Base-by-base conservation (phyloP, 2,329 filamentous ascomycete species). In the Colletotrichum somersetense region DNA sequence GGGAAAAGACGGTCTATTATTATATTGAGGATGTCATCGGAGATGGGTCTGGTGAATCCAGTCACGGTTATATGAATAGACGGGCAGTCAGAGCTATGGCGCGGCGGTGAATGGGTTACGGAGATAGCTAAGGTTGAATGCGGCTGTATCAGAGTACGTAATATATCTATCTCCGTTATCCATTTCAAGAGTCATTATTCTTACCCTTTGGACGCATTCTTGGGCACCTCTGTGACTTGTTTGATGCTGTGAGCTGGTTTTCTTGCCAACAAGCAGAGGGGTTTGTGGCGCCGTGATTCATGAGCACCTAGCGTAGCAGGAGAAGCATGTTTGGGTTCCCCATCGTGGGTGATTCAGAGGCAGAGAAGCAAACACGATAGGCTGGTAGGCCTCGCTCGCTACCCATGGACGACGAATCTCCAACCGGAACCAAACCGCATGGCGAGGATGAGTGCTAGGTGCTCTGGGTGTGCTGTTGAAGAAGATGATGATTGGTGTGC, bases 121-220 rank as follows among this genome's bases (percentile, higher is more conserved):
- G 61, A 53, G 61, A 63, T 63, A 52, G 46, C 53, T 63, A 52
- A 35, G 46, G 42, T 30, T 30, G 33, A 42, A n/a, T 11, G n/a
- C 0, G 23, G 5, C n/a, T 63, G 30, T 10, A 62, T 52, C 61
- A 42, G 12, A 16, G 33, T 52, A 16, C 18, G 14, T 8, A 18
- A 4, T 14, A 33, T 5, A n/a, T 11, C 5, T 5, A 62, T 14
- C 33, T 53, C 48, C 2, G 3, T 38, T 18, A 42, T 1, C 12
- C 35, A 26, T 58, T 26, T 23, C 23, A 8, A 11, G 8, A 38
- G 56, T 26, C n/a, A n/a, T 3, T 12, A 6, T 5, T 57, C 4
- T n/a, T 11, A 4, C 14, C 3, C 5, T 11, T 23, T 26, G 14
- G n/a, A 20, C 7, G 14, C 38, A 58, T 23, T 7, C 35, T 16